These are phyloP conservation scores for Malus hybrid DNA, from an alignment of 331 rosid species.

Conservation along the genomic window DNA sequence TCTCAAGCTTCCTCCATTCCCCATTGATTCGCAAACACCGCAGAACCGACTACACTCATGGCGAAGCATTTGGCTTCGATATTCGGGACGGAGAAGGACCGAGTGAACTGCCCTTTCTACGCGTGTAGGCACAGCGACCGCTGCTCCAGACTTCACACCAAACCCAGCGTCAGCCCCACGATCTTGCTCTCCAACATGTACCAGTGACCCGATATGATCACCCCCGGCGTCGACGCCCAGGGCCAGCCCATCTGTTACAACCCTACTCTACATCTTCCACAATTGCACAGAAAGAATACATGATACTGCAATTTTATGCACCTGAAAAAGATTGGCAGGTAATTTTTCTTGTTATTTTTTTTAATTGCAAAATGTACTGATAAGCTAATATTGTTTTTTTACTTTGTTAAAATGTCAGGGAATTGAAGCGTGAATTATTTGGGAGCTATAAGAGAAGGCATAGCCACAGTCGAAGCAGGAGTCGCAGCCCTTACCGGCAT, in stretches of 20 bases:
- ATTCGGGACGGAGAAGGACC: conserved; percentile 56
- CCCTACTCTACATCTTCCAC: no score
- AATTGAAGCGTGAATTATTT: conserved; percentile 57
- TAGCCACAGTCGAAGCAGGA: conserved; percentile 51
- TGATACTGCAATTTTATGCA: conserved; percentile 77
- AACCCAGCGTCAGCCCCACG: conserved; percentile 58
- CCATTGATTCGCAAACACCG: neutral
- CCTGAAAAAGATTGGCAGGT: conserved; percentile 62
- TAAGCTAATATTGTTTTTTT: neutral
- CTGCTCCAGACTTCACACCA: conserved; percentile 51
- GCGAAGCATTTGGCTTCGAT: conserved; percentile 60
- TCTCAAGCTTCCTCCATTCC: neutral
- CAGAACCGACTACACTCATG: conserved; percentile 8
- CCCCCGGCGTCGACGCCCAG: conserved; percentile 47
- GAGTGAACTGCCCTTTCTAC: conserved; percentile 64
- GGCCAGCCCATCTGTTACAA: conserved; percentile 29
- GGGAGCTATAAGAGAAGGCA: conserved; percentile 33
- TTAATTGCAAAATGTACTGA: neutral
- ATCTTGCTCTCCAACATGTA: conserved; percentile 55
- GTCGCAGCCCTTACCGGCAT: conserved; percentile 71
- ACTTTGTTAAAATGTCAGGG: conserved; percentile 7
- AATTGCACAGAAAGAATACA: conserved; percentile 9
- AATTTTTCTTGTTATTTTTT: neutral
- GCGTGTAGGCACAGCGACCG: conserved; percentile 61
- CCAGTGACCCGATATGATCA: conserved; percentile 56